Evolutionary conservation across 2,329 filamentous ascomycete genomes (phyloP).

Genomic region (Samsoniella hepiali): DNA sequence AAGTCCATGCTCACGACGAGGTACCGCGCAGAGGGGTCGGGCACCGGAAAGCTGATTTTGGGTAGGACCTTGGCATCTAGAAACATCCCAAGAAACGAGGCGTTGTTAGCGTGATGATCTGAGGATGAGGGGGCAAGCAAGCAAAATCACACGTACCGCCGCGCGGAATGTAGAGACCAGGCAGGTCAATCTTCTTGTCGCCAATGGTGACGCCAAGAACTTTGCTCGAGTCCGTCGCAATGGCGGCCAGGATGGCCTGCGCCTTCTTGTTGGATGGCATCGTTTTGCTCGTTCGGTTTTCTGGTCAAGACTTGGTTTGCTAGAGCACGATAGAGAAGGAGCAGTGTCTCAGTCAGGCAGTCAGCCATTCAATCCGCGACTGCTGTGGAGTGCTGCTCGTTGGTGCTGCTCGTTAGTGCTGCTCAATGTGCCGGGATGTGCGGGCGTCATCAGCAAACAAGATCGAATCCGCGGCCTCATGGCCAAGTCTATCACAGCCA

Average conservation of each 20-base stretch:
- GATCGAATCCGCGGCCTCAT: background rate
- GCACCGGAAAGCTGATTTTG: background rate
- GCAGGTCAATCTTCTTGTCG: constrained; percentile 17
- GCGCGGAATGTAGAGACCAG: constrained; percentile 21
- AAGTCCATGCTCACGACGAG: constrained; percentile 36
- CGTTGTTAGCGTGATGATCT: too few relatives aligned
- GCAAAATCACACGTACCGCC: background rate
- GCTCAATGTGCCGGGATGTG: too few relatives aligned
- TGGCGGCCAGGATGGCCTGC: constrained; percentile 6
- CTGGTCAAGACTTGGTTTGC: background rate
- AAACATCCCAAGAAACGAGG: too few relatives aligned
- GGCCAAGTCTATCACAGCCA: background rate
- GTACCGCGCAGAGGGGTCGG: background rate
- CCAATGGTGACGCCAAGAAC: constrained; percentile 21
- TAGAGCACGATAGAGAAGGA: background rate
- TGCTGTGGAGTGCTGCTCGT: background rate
- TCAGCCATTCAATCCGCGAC: background rate
- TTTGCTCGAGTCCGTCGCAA: constrained; percentile 21
- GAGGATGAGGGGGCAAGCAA: too few relatives aligned
- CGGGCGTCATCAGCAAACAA: too few relatives aligned
- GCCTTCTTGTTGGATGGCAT: constrained; percentile 13
- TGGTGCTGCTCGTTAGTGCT: background rate
- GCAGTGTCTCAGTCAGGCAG: background rate
- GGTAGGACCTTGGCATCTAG: constrained; percentile 1
- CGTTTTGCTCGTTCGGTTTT: background rate